A percentile compares a stretch with the other conserved stretches of the same genome.
Evolutionary conservation across 768 basidiomycete species (phyloP).

Genomic region (Cystobasidium tubakii): DNA sequence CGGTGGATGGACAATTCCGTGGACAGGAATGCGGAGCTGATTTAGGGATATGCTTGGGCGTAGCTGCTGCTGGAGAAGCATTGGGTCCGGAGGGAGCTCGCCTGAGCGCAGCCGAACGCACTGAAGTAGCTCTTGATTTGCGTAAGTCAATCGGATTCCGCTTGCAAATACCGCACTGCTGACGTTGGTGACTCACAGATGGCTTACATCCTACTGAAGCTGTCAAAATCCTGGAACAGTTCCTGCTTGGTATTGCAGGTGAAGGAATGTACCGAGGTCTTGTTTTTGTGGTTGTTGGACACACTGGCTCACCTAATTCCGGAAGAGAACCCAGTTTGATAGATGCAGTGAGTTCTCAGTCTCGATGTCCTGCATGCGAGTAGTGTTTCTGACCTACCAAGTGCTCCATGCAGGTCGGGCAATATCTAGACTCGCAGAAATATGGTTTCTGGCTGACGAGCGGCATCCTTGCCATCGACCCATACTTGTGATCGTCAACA

Average conservation of each 20-base stretch:
- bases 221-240: slow-evolving; percentile 54
- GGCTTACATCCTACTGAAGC: slow-evolving; percentile 91
- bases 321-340: not conserved
- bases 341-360: slow-evolving; percentile 19
- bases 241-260: slow-evolving; percentile 6
- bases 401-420: too few relatives aligned
- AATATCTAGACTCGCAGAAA: slow-evolving; percentile 6
- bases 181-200: slow-evolving; percentile 58
- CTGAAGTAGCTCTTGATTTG: slow-evolving; percentile 71
- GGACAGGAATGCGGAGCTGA: slow-evolving; percentile 74
- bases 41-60: slow-evolving; percentile 78
- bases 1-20: slow-evolving; percentile 65
- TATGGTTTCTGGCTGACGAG: slow-evolving; percentile 27
- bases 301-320: slow-evolving; percentile 18
- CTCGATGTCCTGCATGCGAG: too few relatives aligned
- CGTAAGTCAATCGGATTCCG: slow-evolving; percentile 36
- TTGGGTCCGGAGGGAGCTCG: slow-evolving; percentile 53
- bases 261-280: slow-evolving; percentile 12
- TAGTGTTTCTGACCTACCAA: too few relatives aligned
- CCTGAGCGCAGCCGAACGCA: slow-evolving; percentile 75
- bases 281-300: slow-evolving; percentile 22
- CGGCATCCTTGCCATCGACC: slow-evolving; percentile 20
- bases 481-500: slow-evolving; percentile 8
- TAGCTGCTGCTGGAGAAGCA: slow-evolving; percentile 51
- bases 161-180: too few relatives aligned